Conservation (phyloP, 805 yeast species). For the Nakazawaea ernobii region DNA sequence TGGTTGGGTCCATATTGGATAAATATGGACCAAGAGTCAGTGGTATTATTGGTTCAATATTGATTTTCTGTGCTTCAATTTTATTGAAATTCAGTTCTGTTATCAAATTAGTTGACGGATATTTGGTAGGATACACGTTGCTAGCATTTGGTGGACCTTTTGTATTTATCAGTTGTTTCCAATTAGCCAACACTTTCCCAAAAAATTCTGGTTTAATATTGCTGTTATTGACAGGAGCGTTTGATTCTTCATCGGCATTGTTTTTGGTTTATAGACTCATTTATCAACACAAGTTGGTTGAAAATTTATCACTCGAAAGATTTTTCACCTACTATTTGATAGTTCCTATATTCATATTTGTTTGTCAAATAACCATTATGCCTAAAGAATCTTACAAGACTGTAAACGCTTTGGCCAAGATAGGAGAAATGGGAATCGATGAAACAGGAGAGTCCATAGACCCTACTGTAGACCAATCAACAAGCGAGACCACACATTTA, state of each 20-base stretch:
- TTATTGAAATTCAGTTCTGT: conserved; percentile 19
- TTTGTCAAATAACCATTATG: conserved; percentile 76
- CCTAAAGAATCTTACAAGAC: conserved; percentile 74
- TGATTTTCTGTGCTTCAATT: conserved; percentile 52
- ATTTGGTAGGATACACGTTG: conserved; percentile 64
- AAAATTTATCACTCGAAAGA: conserved; percentile 36
- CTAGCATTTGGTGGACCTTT: conserved; percentile 93
- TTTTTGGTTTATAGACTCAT: conserved; percentile 67
- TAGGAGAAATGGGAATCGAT: conserved; percentile 68
- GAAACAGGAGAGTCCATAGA: conserved; percentile 59
- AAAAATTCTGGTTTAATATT: conserved; percentile 72
- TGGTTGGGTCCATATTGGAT: conserved; percentile 80
- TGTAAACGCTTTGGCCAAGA: conserved; percentile 57
- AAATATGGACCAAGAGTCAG: conserved; percentile 73
- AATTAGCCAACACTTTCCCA: conserved; percentile 83
- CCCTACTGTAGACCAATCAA: conserved; percentile 15
- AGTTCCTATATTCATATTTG: conserved; percentile 72
- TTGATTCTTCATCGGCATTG: conserved; percentile 88
- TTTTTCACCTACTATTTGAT: conserved; percentile 66
- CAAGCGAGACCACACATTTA: conserved; percentile 9
- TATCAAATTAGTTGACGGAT: conserved; percentile 46
- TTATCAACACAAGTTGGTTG: conserved; percentile 40
- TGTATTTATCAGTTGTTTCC: conserved; percentile 86
- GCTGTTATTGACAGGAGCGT: conserved; percentile 88
- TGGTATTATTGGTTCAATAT: conserved; percentile 65